Conservation (phyloP, 371 early-diverging fungal species). For the Astathelohania contejeani region DNA sequence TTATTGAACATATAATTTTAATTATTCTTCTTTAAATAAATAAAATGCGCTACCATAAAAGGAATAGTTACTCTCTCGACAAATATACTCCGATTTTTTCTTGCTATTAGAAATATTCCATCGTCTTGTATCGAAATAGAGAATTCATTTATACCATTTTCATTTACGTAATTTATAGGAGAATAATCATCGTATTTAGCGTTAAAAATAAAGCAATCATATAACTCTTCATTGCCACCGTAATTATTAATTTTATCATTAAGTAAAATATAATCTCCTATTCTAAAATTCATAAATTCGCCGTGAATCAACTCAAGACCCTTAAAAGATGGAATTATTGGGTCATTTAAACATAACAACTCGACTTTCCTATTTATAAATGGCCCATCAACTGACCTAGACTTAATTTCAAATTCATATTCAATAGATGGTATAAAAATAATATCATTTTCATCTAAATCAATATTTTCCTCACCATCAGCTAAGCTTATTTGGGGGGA, state of each 20-base stretch:
- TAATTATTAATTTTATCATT: constrained; percentile 37
- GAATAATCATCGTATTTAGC: background rate
- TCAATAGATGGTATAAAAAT: constrained; percentile 6
- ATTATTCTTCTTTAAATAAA: constrained; percentile 7
- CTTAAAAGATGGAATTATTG: constrained; percentile 9
- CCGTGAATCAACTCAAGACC: constrained; percentile 9
- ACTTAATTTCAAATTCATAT: constrained; percentile 6
- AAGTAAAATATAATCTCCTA: constrained; percentile 27
- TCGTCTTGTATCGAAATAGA: constrained; percentile 1
- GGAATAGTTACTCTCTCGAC: background rate
- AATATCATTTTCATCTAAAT: background rate
- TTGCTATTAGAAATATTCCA: constrained; percentile 7
- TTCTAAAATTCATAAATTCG: constrained; percentile 6
- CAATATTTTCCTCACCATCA: background rate
- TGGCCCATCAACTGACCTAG: constrained; percentile 8
- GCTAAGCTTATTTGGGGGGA: background rate
- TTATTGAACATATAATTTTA: no score
- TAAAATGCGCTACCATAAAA: constrained; percentile 9
- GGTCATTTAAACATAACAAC: constrained; percentile 1
- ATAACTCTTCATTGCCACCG: constrained; percentile 3
- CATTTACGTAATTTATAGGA: constrained; percentile 9
- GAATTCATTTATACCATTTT: constrained; percentile 3
- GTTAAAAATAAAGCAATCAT: background rate
- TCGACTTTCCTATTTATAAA: constrained; percentile 20
- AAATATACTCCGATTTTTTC: constrained; percentile 1